Conservation (phyloP, 2,329 filamentous ascomycete species). For the Colletotrichum spaethianum region DNA sequence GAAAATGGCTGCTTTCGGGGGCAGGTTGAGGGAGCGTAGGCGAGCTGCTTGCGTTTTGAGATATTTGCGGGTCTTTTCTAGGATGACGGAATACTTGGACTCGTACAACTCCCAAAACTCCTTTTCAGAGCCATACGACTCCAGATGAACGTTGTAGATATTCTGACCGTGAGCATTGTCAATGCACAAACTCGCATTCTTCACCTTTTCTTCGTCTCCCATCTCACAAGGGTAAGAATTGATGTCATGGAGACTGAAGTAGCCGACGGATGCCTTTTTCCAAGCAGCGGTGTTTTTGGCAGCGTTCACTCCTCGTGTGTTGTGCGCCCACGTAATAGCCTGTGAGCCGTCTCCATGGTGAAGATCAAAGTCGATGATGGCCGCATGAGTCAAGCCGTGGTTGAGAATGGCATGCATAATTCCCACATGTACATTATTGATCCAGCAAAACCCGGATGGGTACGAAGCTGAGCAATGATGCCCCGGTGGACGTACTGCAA, state of each 20-base stretch:
- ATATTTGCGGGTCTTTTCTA: constrained; percentile 86
- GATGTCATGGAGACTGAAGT: constrained; percentile 97
- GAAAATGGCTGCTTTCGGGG: constrained; percentile 90
- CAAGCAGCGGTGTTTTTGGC: constrained; percentile 80
- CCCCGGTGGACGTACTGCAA: constrained; percentile 91
- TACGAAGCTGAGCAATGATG: constrained; percentile 93
- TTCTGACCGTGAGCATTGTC: constrained; percentile 95
- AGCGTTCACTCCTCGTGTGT: constrained; percentile 75
- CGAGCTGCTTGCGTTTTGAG: constrained; percentile 80
- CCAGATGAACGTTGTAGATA: constrained; percentile 95
- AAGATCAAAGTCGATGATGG: constrained; percentile 92
- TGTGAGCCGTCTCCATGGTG: constrained; percentile 98
- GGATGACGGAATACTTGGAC: constrained; percentile 79
- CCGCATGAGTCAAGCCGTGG: constrained; percentile 92
- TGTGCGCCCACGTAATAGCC: constrained; percentile 92
- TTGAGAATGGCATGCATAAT: constrained; percentile 90
- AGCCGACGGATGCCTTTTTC: constrained; percentile 91
- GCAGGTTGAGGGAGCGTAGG: constrained; percentile 70
- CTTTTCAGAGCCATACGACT: constrained; percentile 84
- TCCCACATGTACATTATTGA: constrained; percentile 98
- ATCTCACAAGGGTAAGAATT: constrained; percentile 97
- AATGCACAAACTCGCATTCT: constrained; percentile 93
- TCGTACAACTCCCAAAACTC: constrained; percentile 95
- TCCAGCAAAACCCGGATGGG: constrained; percentile 97
- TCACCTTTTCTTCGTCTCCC: constrained; percentile 94